Base-by-base conservation (phyloP, 1,284 basidiomycete species). In the Chiua sp. region DNA sequence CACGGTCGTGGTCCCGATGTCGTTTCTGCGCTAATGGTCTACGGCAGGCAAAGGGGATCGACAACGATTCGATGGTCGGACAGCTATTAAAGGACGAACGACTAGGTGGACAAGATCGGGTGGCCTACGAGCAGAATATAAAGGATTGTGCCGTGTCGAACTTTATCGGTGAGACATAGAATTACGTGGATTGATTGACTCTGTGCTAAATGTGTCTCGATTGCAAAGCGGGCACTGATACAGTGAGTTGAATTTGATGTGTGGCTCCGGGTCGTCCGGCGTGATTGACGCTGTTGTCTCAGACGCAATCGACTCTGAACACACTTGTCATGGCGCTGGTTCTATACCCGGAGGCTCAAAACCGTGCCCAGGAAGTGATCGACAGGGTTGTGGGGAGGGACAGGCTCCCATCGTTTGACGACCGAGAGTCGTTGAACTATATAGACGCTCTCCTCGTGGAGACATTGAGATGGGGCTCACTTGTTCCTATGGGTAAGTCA, bases 401-500 rank as follows among this genome's bases (percentile, higher is more conserved):
- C 33, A 62, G 65, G 53, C 46, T 72, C 0, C 73, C 72, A 8
- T 56, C 53, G 15, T 60, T 73, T 28, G 48, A 53, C 7, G 72
- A 73, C 53, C 61, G 59, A 44, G 22, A 53, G n/a, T 63, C 56
- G 12, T 57, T 73, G 50, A 64, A 60, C 20, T 73, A 72, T 46
- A 55, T 75, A 5, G 73, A 74, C 4, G 73, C 72, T 4, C 51
- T 73, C 7, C 46, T 72, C 18, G 55, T 60, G 42, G 72, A 73
- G 56, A 60, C 61, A 11, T 48, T 65, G 53, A 69, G 72, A 52
- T 73, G 72, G 72, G 56, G 56, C 26, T 56, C 67, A 7, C 51
- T 64, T 28, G 56, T 63, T 33, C 71, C 73, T 18, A 57, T 74
- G 58, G 53, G 72, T 75, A 37, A n/a, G 62, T 57, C 47, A 26